These are phyloP conservation scores for Pilobolus umbonatus DNA, from an alignment of 192 early-diverging fungal species.

Conservation along the genomic window DNA sequence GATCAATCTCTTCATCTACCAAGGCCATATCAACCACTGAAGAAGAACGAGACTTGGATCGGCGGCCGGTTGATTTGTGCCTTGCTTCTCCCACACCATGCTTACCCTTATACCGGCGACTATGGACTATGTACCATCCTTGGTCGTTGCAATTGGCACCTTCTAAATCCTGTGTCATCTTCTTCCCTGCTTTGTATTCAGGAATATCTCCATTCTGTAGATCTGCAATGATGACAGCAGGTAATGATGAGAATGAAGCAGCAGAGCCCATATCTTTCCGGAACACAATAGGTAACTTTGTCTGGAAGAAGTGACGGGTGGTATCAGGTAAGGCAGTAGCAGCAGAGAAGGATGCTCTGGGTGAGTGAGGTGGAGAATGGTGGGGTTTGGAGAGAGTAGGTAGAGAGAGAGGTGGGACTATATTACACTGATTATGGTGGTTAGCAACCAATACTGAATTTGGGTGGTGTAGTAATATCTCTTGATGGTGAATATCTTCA, in stretches of 20 bases:
- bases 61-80: not conserved
- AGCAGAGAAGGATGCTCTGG: not conserved
- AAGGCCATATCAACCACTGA: not conserved
- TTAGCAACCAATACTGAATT: constrained; percentile 12
- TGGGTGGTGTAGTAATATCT: constrained; percentile 8
- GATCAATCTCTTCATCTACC: constrained; percentile 8
- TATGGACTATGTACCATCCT: constrained; percentile 29
- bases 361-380: not conserved
- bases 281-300: constrained; percentile 24
- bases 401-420: not conserved
- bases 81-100: not conserved
- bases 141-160: not conserved
- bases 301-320: constrained; percentile 21
- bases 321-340: constrained; percentile 10
- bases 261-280: constrained; percentile 10
- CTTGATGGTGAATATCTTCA: constrained; percentile 1
- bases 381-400: not conserved
- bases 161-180: not conserved
- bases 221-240: constrained; percentile 25
- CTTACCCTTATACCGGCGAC: constrained; percentile 20
- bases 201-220: constrained; percentile 25
- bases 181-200: not conserved
- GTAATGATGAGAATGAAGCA: constrained; percentile 17
- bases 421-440: constrained; percentile 5
- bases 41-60: not conserved